phyloP scores from a whole-genome alignment of 2,329 filamentous ascomycete genomes.

The Cladosporium oxysporum region DNA sequence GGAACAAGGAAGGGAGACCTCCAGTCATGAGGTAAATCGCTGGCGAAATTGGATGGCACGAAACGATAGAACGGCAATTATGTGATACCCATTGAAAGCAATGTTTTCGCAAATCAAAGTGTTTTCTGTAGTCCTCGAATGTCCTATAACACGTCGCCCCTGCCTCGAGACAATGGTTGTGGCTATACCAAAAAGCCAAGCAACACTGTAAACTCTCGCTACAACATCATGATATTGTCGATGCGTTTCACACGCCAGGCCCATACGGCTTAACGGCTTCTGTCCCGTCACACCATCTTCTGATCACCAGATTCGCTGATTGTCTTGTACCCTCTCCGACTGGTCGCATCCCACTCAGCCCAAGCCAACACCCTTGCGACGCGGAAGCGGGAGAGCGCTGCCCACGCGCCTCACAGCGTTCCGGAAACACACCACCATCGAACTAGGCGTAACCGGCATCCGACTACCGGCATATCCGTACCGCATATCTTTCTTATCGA shows the following conservation, averaged over 20 bases:
- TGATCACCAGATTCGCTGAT: neutral
- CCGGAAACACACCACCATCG: conserved; percentile 15
- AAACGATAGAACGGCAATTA: neutral
- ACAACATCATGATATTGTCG: neutral
- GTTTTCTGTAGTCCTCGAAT: neutral
- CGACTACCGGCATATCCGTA: conserved; percentile 16
- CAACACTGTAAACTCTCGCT: neutral
- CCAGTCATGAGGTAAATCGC: conserved; percentile 79
- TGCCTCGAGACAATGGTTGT: neutral
- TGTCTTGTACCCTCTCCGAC: neutral
- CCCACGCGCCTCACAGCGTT: conserved; percentile 11
- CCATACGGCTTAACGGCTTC: neutral
- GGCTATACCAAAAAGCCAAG: neutral
- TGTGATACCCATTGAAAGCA: conserved; percentile 6
- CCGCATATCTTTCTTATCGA: conserved; percentile 19
- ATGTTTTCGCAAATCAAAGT: neutral
- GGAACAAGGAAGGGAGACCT: conserved; percentile 92
- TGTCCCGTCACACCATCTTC: neutral
- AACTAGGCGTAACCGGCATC: conserved; percentile 13
- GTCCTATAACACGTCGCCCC: neutral
- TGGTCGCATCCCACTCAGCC: neutral
- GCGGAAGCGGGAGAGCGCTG: conserved; percentile 16
- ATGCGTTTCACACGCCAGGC: neutral
- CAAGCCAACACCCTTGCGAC: conserved; percentile 13
- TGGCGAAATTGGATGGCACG: neutral